A percentile compares a stretch with the other conserved stretches of the same genome.
Evolutionary conservation across 345 rosid species (phyloP).

Genomic region (Aegle marmelos): DNA sequence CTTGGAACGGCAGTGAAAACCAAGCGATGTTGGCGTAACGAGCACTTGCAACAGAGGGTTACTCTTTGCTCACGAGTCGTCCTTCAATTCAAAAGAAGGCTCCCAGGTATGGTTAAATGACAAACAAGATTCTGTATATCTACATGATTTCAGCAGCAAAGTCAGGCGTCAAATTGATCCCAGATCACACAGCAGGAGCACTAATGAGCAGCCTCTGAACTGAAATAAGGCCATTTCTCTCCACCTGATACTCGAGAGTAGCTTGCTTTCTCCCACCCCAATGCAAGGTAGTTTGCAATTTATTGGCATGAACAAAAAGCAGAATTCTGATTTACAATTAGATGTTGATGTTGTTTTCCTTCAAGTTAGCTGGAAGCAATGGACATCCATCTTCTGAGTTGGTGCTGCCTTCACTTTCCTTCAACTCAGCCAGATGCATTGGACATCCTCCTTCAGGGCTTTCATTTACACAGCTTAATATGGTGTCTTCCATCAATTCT

Average conservation of each 20-base stretch:
- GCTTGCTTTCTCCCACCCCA: slow-evolving; percentile 3
- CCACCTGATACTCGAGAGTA: neutral
- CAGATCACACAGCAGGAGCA: neutral
- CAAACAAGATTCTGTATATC: slow-evolving; percentile 5
- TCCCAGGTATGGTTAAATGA: slow-evolving; percentile 3
- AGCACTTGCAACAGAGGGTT: neutral
- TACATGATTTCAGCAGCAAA: slow-evolving; percentile 10
- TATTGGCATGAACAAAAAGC: slow-evolving; percentile 6
- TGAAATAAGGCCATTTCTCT: neutral
- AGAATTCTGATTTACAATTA: slow-evolving; percentile 13
- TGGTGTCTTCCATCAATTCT: slow-evolving; percentile 57
- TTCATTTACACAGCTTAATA: slow-evolving; percentile 30
- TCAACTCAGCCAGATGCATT: slow-evolving; percentile 23
- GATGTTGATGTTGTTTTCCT: slow-evolving; percentile 26
- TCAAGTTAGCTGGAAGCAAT: slow-evolving; percentile 21
- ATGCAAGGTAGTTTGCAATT: neutral
- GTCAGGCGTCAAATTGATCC: neutral
- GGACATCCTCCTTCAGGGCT: slow-evolving; percentile 19
- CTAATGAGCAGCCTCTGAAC: neutral
- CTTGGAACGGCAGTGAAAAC: neutral
- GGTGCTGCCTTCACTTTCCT: slow-evolving; percentile 28
- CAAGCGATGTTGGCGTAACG: neutral
- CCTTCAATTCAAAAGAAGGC: neutral
- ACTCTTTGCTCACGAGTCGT: neutral
- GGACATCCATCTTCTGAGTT: slow-evolving; percentile 20